Conservation (phyloP, 2,329 filamentous ascomycete species). For the Shiraia sp. region DNA sequence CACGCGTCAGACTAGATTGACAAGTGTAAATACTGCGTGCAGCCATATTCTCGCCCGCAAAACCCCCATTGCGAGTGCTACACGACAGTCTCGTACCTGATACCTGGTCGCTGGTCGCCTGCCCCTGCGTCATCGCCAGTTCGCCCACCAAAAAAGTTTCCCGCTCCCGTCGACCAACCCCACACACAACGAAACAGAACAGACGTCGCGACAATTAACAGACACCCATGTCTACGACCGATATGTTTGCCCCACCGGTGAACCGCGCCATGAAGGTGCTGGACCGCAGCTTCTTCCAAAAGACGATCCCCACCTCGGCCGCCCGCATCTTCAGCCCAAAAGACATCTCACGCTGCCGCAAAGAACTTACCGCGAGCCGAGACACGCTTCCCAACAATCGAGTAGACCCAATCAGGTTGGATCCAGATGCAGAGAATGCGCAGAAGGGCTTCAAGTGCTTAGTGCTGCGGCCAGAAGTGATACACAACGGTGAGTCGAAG, state of each 20-base stretch:
- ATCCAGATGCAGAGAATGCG: constrained; percentile 65
- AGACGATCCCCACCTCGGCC: constrained; percentile 74
- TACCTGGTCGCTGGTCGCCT: too few relatives aligned
- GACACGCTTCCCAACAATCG: constrained; percentile 70
- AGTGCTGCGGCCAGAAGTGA: constrained; percentile 50
- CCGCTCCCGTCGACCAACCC: too few relatives aligned
- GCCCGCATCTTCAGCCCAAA: constrained; percentile 76
- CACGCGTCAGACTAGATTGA: too few relatives aligned
- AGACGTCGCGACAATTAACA: constrained; percentile 7
- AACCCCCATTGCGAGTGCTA: constrained; percentile 5
- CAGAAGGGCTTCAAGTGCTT: constrained; percentile 50
- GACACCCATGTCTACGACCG: constrained; percentile 35
- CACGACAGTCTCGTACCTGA: neutral
- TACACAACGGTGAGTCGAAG: constrained; percentile 40
- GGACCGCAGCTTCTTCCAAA: constrained; percentile 81
- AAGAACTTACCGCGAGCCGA: constrained; percentile 64
- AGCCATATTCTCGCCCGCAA: constrained; percentile 9
- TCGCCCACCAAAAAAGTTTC: constrained; percentile 3
- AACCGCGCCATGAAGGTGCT: constrained; percentile 79
- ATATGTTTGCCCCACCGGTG: constrained; percentile 77
- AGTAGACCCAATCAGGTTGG: constrained; percentile 61
- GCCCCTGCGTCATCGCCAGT: constrained; percentile 21
- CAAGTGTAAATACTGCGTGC: too few relatives aligned
- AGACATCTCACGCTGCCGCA: constrained; percentile 73
- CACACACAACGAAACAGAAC: neutral